A percentile compares a stretch with the other conserved stretches of the same genome.
Conservation (phyloP, 225 moss, liverwort and hornwort genomes). For the Rhytidiadelphus loreus region DNA sequence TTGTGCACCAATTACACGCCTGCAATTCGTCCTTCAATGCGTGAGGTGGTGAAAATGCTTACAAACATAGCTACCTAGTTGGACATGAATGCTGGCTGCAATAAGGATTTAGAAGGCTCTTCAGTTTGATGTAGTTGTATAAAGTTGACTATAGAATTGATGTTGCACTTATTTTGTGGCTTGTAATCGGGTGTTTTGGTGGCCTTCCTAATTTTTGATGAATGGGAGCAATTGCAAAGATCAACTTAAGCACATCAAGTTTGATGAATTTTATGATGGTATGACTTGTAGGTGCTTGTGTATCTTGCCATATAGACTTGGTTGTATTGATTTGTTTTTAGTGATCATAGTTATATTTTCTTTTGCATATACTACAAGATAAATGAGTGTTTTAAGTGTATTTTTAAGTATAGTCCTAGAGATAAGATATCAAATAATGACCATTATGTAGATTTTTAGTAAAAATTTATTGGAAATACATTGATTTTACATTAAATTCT, state of each 20-base stretch:
- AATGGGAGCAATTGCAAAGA: not conserved
- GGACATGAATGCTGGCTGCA: rapidly evolving
- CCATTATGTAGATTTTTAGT: too few species aligned
- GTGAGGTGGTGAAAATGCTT: not conserved
- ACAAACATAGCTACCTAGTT: not conserved
- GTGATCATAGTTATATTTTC: too few species aligned
- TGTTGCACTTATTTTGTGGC: not conserved
- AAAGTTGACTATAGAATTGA: not conserved
- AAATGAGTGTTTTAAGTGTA: too few species aligned
- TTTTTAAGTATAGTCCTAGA: too few species aligned
- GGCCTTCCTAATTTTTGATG: rapidly evolving
- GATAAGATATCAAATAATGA: too few species aligned
- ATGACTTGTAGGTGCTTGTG: too few species aligned
- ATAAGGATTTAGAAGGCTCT: not conserved
- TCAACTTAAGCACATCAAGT: rapidly evolving
- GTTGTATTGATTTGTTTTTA: too few species aligned
- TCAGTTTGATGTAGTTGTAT: not conserved
- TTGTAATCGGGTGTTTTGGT: not conserved
- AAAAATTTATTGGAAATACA: too few species aligned
- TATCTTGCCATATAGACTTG: too few species aligned
- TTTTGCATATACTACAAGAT: too few species aligned
- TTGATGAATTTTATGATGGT: too few species aligned
- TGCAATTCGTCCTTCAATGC: not conserved
- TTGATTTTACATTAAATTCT: too few species aligned
- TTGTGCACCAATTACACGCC: not conserved